Evolutionary conservation across 176 grass and related monocot genomes (phyloP).

Genomic region (Hsuehochloa calcarea): DNA sequence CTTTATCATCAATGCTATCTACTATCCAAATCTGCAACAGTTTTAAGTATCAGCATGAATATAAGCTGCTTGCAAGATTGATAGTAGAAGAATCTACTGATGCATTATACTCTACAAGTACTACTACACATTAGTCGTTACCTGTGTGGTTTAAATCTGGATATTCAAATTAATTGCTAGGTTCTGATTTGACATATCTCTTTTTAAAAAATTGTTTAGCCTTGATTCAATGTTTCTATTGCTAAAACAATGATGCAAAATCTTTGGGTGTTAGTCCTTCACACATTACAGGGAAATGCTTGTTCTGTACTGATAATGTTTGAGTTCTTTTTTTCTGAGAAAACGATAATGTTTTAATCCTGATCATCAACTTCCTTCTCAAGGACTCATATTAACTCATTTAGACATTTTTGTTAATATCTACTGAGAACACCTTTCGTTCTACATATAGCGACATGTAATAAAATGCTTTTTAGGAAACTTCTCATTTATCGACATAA

Average conservation of each 20-base stretch:
- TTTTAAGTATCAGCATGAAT: not conserved
- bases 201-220: not conserved
- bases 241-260: not conserved
- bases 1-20: conserved; percentile 53
- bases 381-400: not conserved
- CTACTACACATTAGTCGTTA: not conserved
- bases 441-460: not conserved
- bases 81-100: not conserved
- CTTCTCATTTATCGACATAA: not conserved
- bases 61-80: not conserved
- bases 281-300: not conserved
- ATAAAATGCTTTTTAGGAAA: not conserved
- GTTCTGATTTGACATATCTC: not conserved
- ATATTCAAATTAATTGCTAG: conserved; percentile 13
- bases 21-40: conserved; percentile 70
- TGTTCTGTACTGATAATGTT: not conserved
- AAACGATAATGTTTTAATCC: not conserved
- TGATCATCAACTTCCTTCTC: not conserved
- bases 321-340: not conserved
- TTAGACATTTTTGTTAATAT: not conserved
- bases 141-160: not conserved
- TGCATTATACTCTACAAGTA: not conserved
- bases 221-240: not conserved
- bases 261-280: not conserved
- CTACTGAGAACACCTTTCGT: not conserved